Base-by-base conservation (phyloP, 495 filamentous ascomycete genomes). In the Aspergillus hancockii region DNA sequence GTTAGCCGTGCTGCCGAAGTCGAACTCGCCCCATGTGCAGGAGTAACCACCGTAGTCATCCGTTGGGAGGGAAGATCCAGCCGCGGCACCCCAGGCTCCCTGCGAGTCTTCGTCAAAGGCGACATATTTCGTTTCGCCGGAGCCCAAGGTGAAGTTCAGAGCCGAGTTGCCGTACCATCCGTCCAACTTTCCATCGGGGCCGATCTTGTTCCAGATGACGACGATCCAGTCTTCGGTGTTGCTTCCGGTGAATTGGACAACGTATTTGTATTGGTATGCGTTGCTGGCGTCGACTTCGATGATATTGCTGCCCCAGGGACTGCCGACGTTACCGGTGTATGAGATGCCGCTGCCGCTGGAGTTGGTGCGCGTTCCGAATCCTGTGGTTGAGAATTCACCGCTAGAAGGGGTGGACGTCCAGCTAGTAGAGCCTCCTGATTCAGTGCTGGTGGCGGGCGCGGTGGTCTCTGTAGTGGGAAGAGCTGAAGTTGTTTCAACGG, bases 261-360 rank as follows among this genome's bases (percentile, higher is more conserved):
- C 79, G 69, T 81, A 84, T 25, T 81, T 72, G 66, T 80, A 76
- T 1, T 58, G 51, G 16, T 71, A 60, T 4, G 75, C 74, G 13
- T 70, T 58, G n/a, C 57, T 54, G 0, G 71, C 66, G 36, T 58
- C 61, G 31, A 83, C 72, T 38, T 67, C 60, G 55, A 81, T 77
- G 45, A 85, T 79, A 63, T 85, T 85, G 70, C 76, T 77, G 4
- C 81, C 81, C 69, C 81, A 81, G 8, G 82, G 80, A n/a, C 43
- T 63, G 21, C 82, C 82, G 36, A 77, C 66, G 50, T 85, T 84
- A 30, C 81, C 80, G 5, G 61, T 28, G 60, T 80, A 80, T 54
- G 55, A 60, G 51, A 75, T 65, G 1, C 67, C 65, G 21, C 55
- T 66, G 18, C 63, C 68, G n/a, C 43, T 58, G 30, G 57, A 51